These are phyloP conservation scores for Litsea cubeba DNA, from an alignment of 164 flowering plant species.

Conservation along the genomic window DNA sequence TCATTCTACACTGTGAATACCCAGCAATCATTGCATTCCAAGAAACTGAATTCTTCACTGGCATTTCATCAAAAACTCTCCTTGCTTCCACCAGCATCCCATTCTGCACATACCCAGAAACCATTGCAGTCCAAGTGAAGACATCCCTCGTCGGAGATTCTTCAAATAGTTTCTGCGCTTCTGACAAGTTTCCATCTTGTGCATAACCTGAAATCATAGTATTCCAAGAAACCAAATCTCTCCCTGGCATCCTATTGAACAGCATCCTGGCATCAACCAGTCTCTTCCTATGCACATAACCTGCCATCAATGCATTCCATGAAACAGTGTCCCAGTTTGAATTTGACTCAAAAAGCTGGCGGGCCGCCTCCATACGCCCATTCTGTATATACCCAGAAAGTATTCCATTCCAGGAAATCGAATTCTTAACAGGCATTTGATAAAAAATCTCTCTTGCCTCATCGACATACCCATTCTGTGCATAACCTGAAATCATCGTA, in stretches of 20 bases:
- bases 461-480: constrained; percentile 60
- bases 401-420: constrained; percentile 81
- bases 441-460: constrained; percentile 68
- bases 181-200: constrained; percentile 53
- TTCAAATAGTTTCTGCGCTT: constrained; percentile 65
- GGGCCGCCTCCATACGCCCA: constrained; percentile 68
- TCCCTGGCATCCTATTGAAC: constrained; percentile 65
- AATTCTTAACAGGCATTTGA: constrained; percentile 57
- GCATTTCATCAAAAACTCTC: constrained; percentile 67
- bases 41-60: constrained; percentile 67
- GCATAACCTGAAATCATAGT: constrained; percentile 79
- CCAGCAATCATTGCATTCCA: constrained; percentile 95
- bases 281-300: constrained; percentile 61
- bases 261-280: constrained; percentile 54
- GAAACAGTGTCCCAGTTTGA: constrained; percentile 63
- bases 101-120: constrained; percentile 84
- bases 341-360: constrained; percentile 51
- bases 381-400: constrained; percentile 78
- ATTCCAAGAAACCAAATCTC: constrained; percentile 85
- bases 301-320: constrained; percentile 88
- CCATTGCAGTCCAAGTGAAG: constrained; percentile 88
- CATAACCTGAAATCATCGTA: constrained; percentile 72
- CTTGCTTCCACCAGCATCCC: constrained; percentile 67
- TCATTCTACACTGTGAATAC: constrained; percentile 50
- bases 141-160: constrained; percentile 62